phyloP scores from a whole-genome alignment of 2,329 filamentous ascomycete species.

The Ascochyta koolunga region DNA sequence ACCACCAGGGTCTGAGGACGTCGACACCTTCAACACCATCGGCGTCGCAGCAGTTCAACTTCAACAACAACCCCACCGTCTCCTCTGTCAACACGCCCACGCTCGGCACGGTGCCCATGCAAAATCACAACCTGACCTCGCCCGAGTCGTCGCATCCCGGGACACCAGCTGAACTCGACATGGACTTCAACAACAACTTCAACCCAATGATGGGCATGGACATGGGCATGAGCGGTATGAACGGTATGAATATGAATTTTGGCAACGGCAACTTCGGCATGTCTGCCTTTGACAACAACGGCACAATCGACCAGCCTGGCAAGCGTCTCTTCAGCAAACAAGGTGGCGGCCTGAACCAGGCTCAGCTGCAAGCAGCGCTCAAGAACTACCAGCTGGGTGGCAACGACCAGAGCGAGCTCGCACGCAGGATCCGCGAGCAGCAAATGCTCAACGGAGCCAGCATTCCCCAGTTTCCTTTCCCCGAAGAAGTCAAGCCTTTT shows the following conservation, averaged over 20 bases:
- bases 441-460: slow-evolving; percentile 62
- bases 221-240: slow-evolving; percentile 41
- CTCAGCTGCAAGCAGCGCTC: slow-evolving; percentile 75
- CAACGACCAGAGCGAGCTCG: slow-evolving; percentile 71
- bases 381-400: slow-evolving; percentile 74
- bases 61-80: slow-evolving; percentile 93
- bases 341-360: slow-evolving; percentile 71
- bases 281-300: slow-evolving; percentile 48
- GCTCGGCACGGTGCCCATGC: slow-evolving; percentile 76
- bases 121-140: slow-evolving; percentile 63
- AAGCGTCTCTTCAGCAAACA: slow-evolving; percentile 88
- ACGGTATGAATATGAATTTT: slow-evolving; percentile 41
- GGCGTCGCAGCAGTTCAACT: slow-evolving; percentile 68
- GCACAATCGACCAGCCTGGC: slow-evolving; percentile 85
- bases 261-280: slow-evolving; percentile 49
- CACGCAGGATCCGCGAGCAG: slow-evolving; percentile 67
- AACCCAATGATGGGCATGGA: slow-evolving; percentile 45
- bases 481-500: slow-evolving; percentile 96
- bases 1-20: slow-evolving; percentile 78
- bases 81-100: slow-evolving; percentile 97
- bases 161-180: slow-evolving; percentile 76
- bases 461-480: slow-evolving; percentile 49
- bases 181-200: slow-evolving; percentile 62
- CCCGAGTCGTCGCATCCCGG: slow-evolving; percentile 72
- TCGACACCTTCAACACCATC: slow-evolving; percentile 88